A percentile compares a stretch with the other conserved stretches of the same genome.
Evolutionary conservation across 768 basidiomycete genomes (phyloP).

Genomic region (Tylopilus subfusipes): DNA sequence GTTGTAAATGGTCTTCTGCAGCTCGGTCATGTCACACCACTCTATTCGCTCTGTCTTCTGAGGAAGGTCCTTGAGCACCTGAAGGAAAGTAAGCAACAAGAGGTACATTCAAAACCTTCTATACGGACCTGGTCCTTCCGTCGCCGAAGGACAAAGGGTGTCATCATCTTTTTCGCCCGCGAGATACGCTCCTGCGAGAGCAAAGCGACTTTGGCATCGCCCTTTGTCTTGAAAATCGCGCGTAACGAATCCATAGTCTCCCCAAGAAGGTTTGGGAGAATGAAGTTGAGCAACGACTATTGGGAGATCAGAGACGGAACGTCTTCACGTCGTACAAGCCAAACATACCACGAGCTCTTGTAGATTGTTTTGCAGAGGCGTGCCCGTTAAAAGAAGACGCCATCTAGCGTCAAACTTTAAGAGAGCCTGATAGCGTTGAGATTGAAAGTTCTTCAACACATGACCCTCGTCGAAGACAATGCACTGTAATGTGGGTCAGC

Average conservation of each 20-base stretch:
- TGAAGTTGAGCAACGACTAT: slow-evolving; percentile 97
- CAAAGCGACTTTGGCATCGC: slow-evolving; percentile 83
- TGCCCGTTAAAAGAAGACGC: slow-evolving; percentile 92
- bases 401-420: slow-evolving; percentile 83
- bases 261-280: slow-evolving; percentile 85
- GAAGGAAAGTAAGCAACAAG: not conserved
- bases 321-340: slow-evolving; percentile 1
- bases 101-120: not conserved
- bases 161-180: slow-evolving; percentile 98
- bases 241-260: slow-evolving; percentile 74
- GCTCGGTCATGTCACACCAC: slow-evolving; percentile 88
- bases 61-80: slow-evolving; percentile 93
- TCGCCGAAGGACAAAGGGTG: slow-evolving; percentile 94
- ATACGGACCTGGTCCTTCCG: slow-evolving; percentile 85
- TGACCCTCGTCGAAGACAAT: slow-evolving; percentile 98
- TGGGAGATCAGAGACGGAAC: slow-evolving; percentile 2
- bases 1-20: slow-evolving; percentile 80
- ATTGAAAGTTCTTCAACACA: slow-evolving; percentile 94
- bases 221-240: slow-evolving; percentile 95
- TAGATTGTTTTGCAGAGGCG: slow-evolving; percentile 89
- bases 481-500: slow-evolving; percentile 46
- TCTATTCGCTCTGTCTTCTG: slow-evolving; percentile 90
- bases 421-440: slow-evolving; percentile 90
- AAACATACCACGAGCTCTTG: slow-evolving; percentile 82
- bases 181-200: slow-evolving; percentile 92